phyloP scores from a whole-genome alignment of 2,329 filamentous ascomycete genomes.

The Trichoderma asperellum region DNA sequence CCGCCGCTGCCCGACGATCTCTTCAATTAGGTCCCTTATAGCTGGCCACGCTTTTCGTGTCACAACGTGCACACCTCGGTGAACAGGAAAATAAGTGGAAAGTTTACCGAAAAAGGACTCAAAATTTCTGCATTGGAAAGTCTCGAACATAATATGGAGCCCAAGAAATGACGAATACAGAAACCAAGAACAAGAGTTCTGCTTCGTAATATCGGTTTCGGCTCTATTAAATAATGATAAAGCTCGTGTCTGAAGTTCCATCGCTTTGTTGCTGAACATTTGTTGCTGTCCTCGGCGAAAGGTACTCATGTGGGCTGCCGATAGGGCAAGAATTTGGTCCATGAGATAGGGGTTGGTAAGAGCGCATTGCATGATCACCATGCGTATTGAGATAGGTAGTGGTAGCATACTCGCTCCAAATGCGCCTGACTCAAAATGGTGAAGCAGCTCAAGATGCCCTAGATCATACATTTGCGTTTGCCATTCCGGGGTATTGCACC shows the following conservation, averaged over 20 bases:
- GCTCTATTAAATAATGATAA: slow-evolving; percentile 39
- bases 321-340: slow-evolving; percentile 46
- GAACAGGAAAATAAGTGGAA: slow-evolving; percentile 40
- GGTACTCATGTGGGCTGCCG: slow-evolving; percentile 44
- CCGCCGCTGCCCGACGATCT: not conserved
- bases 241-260: slow-evolving; percentile 43
- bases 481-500: slow-evolving; percentile 4
- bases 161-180: slow-evolving; percentile 44
- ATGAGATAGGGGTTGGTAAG: slow-evolving; percentile 37
- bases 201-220: slow-evolving; percentile 30
- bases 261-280: slow-evolving; percentile 41
- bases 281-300: slow-evolving; percentile 20
- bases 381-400: not conserved
- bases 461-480: slow-evolving; percentile 35
- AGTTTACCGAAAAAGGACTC: slow-evolving; percentile 39
- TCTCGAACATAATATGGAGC: slow-evolving; percentile 50
- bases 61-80: slow-evolving; percentile 44
- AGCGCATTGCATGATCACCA: slow-evolving; percentile 30
- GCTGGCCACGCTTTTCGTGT: slow-evolving; percentile 36
- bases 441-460: slow-evolving; percentile 36
- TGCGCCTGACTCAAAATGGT: slow-evolving; percentile 30
- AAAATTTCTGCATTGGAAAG: slow-evolving; percentile 41
- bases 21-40: slow-evolving; percentile 1
- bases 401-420: slow-evolving; percentile 3
- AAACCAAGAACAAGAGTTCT: slow-evolving; percentile 40